Evolutionary conservation across 1,139 yeast species (phyloP).

Genomic region (Ashbya aceris): DNA sequence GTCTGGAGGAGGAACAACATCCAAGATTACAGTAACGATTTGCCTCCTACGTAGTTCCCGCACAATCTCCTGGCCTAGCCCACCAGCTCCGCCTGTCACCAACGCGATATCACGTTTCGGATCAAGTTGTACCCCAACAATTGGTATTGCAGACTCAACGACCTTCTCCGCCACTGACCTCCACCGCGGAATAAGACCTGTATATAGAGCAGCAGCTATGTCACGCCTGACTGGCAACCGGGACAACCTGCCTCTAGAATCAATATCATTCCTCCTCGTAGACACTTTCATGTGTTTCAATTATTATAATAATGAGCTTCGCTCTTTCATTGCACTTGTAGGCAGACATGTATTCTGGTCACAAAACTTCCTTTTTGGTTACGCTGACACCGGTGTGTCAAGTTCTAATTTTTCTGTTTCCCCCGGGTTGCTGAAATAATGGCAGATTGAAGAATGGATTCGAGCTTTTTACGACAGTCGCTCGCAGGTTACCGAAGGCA

Average conservation of each 20-base stretch:
- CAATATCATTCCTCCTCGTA: conserved; percentile 1
- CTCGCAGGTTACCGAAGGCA: background rate
- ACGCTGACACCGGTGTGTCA: too few relatives aligned
- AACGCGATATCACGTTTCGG: conserved; percentile 46
- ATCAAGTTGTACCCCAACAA: conserved; percentile 3
- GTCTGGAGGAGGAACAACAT: conserved; percentile 39
- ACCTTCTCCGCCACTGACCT: conserved; percentile 1
- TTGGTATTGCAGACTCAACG: background rate
- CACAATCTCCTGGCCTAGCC: conserved; percentile 65
- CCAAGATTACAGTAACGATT: conserved; percentile 55
- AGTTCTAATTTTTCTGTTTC: too few relatives aligned
- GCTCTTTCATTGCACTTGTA: too few relatives aligned
- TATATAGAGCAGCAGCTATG: background rate
- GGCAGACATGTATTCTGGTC: too few relatives aligned
- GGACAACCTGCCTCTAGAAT: background rate
- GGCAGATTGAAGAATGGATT: background rate
- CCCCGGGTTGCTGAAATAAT: too few relatives aligned
- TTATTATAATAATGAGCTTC: too few relatives aligned
- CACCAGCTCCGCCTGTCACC: conserved; percentile 78
- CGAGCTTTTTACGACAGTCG: too few relatives aligned
- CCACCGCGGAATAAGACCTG: conserved; percentile 8
- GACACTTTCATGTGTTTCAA: background rate
- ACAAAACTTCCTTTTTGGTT: too few relatives aligned
- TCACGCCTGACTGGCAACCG: background rate
- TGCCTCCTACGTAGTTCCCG: conserved; percentile 34